These are phyloP conservation scores for Colletotrichum incanum DNA, from an alignment of 2,329 filamentous ascomycete species.

Conservation along the genomic window DNA sequence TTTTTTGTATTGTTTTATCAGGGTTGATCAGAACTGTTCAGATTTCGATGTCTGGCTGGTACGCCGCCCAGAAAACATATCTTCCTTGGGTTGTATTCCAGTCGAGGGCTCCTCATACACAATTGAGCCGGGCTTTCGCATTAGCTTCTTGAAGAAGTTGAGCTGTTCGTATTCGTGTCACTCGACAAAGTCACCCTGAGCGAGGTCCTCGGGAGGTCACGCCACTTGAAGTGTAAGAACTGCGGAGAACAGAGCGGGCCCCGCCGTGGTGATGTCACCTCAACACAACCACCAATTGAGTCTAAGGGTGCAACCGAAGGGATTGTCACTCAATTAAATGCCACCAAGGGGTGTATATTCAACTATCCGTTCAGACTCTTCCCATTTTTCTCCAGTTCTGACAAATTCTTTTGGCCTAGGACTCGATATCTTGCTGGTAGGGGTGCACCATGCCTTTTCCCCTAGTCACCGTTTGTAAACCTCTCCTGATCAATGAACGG, in stretches of 20 bases:
- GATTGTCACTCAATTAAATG: not conserved
- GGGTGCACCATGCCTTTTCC: too few relatives aligned
- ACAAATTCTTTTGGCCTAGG: not conserved
- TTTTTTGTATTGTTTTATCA: too few relatives aligned
- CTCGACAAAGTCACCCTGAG: not conserved
- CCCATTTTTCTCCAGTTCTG: not conserved
- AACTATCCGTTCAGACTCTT: not conserved
- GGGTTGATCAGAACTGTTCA: too few relatives aligned
- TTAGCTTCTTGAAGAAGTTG: too few relatives aligned
- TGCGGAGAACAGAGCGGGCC: not conserved
- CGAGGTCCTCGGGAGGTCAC: not conserved
- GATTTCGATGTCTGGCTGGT: too few relatives aligned
- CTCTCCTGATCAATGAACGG: too few relatives aligned
- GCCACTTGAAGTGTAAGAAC: not conserved
- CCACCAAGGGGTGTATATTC: too few relatives aligned
- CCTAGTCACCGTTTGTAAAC: too few relatives aligned
- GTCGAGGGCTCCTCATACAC: too few relatives aligned
- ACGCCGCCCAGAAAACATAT: too few relatives aligned
- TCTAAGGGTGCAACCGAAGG: not conserved
- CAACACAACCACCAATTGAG: not conserved
- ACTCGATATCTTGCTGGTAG: too few relatives aligned
- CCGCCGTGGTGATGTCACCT: slow-evolving; percentile 10
- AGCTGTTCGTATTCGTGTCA: not conserved
- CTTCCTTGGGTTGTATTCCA: too few relatives aligned
- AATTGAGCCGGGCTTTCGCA: not conserved